phyloP scores from a whole-genome alignment of 768 basidiomycete species.

The Kwoniella botswanensis region DNA sequence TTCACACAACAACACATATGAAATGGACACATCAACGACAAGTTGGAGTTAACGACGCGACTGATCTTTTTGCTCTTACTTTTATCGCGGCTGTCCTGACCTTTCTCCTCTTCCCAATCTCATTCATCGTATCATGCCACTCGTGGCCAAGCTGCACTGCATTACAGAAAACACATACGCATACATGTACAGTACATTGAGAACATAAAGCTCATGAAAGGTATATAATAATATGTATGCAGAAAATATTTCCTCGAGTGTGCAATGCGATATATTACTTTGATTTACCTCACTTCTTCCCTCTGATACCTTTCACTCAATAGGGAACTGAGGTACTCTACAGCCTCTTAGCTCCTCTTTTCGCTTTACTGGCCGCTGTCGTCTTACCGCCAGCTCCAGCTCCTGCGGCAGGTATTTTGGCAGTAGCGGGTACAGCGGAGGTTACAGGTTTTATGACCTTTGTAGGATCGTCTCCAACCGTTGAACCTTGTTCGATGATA shows the following conservation, averaged over 20 bases:
- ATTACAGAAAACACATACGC: not conserved
- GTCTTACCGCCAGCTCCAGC: constrained; percentile 19
- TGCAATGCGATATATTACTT: not conserved
- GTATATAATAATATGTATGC: not conserved
- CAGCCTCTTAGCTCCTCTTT: constrained; percentile 48
- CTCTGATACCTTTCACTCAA: too few relatives aligned
- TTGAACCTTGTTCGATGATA: constrained; percentile 19
- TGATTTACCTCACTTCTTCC: too few relatives aligned
- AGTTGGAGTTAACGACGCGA: too few relatives aligned
- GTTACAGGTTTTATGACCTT: constrained; percentile 27
- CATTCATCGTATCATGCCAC: not conserved
- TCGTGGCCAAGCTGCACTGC: too few relatives aligned
- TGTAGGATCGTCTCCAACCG: constrained; percentile 15
- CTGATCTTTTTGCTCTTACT: too few relatives aligned
- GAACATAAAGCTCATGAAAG: not conserved
- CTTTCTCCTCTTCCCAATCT: not conserved
- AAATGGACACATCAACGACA: too few relatives aligned
- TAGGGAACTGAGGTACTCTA: not conserved
- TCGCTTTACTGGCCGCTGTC: constrained; percentile 36
- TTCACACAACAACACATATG: too few relatives aligned
- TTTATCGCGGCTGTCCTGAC: not conserved
- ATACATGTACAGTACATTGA: not conserved
- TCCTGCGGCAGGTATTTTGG: constrained; percentile 1
- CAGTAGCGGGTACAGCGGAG: not conserved
- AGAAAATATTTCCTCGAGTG: not conserved